phyloP scores from a whole-genome alignment of 495 filamentous ascomycete species.

The Elaphomyces granulatus region DNA sequence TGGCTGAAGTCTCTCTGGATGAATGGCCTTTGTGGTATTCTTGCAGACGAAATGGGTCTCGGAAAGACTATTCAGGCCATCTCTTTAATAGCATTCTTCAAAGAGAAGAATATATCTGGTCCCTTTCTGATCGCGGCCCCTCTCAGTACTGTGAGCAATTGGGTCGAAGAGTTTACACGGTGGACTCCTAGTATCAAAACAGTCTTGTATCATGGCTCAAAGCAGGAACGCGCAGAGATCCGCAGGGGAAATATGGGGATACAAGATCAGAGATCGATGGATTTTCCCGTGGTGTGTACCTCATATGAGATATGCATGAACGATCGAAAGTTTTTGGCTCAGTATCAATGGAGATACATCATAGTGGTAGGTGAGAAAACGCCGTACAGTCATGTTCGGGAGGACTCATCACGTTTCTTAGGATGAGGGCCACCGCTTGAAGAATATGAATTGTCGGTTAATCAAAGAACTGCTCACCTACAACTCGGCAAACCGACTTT shows the following conservation, averaged over 20 bases:
- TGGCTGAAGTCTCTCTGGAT: slow-evolving; percentile 81
- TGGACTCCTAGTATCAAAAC: slow-evolving; percentile 83
- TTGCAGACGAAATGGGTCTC: slow-evolving; percentile 96
- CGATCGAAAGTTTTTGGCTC: slow-evolving; percentile 62
- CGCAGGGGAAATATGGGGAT: slow-evolving; percentile 45
- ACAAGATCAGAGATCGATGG: slow-evolving; percentile 42
- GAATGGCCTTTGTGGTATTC: slow-evolving; percentile 87
- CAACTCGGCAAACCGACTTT: slow-evolving; percentile 71
- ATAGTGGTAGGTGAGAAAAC: slow-evolving; percentile 53
- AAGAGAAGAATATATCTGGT: slow-evolving; percentile 73
- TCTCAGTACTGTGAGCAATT: slow-evolving; percentile 83
- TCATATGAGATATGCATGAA: slow-evolving; percentile 92
- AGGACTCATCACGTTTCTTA: slow-evolving; percentile 11
- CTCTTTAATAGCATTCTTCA: slow-evolving; percentile 72
- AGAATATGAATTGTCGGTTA: slow-evolving; percentile 88
- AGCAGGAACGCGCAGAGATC: slow-evolving; percentile 56
- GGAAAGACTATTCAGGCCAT: slow-evolving; percentile 96
- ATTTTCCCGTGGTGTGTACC: slow-evolving; percentile 85
- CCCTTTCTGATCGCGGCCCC: slow-evolving; percentile 86
- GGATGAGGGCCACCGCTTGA: slow-evolving; percentile 95
- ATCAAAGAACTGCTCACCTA: slow-evolving; percentile 80
- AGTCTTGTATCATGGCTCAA: slow-evolving; percentile 77
- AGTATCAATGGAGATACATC: slow-evolving; percentile 90
- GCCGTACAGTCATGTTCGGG: slow-evolving; percentile 1
- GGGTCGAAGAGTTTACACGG: slow-evolving; percentile 85